A percentile compares a stretch with the other conserved stretches of the same genome.
phyloP scores from a whole-genome alignment of 352 stramenopile genomes.

The Halophytophthora batemanensis region DNA sequence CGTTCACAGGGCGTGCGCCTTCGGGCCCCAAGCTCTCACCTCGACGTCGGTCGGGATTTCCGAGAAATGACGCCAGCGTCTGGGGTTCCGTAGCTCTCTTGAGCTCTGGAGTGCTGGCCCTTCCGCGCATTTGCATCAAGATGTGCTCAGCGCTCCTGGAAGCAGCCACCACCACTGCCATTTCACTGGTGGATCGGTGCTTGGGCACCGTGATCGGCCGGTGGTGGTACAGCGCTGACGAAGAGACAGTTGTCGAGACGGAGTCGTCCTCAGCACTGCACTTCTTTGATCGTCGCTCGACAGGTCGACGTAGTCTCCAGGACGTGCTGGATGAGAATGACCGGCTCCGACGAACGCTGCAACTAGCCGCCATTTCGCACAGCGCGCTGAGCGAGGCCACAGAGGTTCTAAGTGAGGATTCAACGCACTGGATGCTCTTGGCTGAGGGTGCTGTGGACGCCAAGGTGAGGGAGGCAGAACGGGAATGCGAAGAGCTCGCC shows the following conservation, averaged over 20 bases:
- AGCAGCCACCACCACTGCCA: slow-evolving; percentile 12
- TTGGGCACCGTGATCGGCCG: slow-evolving; percentile 8
- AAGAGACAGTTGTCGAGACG: too few species aligned
- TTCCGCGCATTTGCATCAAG: slow-evolving; percentile 12
- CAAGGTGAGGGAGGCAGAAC: slow-evolving; percentile 18
- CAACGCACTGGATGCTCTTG: slow-evolving; percentile 16
- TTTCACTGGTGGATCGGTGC: slow-evolving; percentile 4
- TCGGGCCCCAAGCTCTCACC: slow-evolving; percentile 15
- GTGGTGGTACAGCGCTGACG: slow-evolving; percentile 13
- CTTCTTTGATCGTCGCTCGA: slow-evolving; percentile 9
- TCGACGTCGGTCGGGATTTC: slow-evolving; percentile 15
- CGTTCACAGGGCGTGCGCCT: slow-evolving; percentile 7
- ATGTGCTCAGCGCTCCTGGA: slow-evolving; percentile 16
- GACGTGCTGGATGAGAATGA: slow-evolving; percentile 23
- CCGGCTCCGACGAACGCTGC: slow-evolving; percentile 21
- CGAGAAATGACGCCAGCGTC: slow-evolving; percentile 4
- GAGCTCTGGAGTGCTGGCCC: slow-evolving; percentile 2
- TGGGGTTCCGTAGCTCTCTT: slow-evolving; percentile 5
- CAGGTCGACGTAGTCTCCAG: slow-evolving; percentile 3
- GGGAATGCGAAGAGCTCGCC: slow-evolving; percentile 12
- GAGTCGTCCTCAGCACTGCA: slow-evolving; percentile 2
- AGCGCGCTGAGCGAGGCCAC: slow-evolving; percentile 26
- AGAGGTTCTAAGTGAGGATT: slow-evolving; percentile 14
- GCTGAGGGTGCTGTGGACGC: slow-evolving; percentile 16
- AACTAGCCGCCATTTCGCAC: slow-evolving; percentile 24